These are phyloP conservation scores for Alternaria gaisen DNA, from an alignment of 2,329 filamentous ascomycete genomes.

Conservation along the genomic window DNA sequence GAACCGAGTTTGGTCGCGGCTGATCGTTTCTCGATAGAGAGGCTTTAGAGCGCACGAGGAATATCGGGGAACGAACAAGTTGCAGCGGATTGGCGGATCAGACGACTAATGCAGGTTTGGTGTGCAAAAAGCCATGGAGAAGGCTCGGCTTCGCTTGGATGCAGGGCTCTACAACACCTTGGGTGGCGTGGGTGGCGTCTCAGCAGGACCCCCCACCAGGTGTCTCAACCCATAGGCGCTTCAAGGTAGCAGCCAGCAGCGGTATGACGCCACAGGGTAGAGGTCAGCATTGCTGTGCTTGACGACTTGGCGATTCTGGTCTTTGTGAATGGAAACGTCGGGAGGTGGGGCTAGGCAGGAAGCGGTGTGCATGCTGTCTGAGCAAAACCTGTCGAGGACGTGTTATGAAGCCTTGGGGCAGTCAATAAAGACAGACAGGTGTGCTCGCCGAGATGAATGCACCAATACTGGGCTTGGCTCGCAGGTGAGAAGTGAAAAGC, in stretches of 20 bases:
- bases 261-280: conserved; percentile 44
- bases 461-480: conserved; percentile 20
- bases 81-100: conserved; percentile 35
- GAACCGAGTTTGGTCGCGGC: conserved; percentile 18
- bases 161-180: conserved; percentile 28
- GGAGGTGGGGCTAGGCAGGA: conserved; percentile 9
- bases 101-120: conserved; percentile 25
- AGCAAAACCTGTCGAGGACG: neutral
- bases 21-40: conserved; percentile 38
- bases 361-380: conserved; percentile 4
- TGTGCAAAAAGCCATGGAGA: conserved; percentile 24
- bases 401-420: conserved; percentile 4
- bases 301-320: conserved; percentile 32
- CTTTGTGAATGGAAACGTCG: neutral
- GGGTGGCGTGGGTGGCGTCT: conserved; percentile 47
- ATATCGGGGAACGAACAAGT: conserved; percentile 28
- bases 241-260: conserved; percentile 24
- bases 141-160: conserved; percentile 32
- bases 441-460: conserved; percentile 13
- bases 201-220: conserved; percentile 29
- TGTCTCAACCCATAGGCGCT: conserved; percentile 23
- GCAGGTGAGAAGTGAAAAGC: conserved; percentile 27
- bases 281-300: conserved; percentile 43
- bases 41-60: conserved; percentile 39
- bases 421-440: neutral